These are phyloP conservation scores for Talaromyces ruber DNA, from an alignment of 495 filamentous ascomycete genomes.

Conservation along the genomic window DNA sequence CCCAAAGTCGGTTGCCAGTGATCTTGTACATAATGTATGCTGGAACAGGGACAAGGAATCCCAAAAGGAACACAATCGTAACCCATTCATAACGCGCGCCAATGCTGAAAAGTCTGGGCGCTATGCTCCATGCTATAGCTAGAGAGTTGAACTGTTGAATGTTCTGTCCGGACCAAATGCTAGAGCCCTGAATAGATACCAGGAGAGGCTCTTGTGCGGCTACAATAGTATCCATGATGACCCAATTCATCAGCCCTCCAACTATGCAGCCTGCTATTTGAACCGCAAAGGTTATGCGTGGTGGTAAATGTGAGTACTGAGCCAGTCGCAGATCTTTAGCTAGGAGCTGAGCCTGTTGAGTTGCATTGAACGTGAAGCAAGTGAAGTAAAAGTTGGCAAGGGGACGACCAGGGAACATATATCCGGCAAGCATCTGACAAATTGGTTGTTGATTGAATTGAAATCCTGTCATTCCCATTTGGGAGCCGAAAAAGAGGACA, in stretches of 20 bases:
- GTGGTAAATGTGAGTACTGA: slow-evolving; percentile 25
- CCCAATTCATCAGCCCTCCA: slow-evolving; percentile 28
- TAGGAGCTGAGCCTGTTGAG: slow-evolving; percentile 19
- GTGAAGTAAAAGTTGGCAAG: slow-evolving; percentile 24
- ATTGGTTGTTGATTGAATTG: slow-evolving; percentile 22
- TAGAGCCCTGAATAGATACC: slow-evolving; percentile 23
- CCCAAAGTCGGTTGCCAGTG: slow-evolving; percentile 10
- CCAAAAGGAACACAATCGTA: slow-evolving; percentile 22
- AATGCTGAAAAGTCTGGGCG: slow-evolving; percentile 20
- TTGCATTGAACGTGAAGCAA: slow-evolving; percentile 21
- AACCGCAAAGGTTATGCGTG: slow-evolving; percentile 22
- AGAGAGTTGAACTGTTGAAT: slow-evolving; percentile 21
- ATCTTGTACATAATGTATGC: slow-evolving; percentile 20
- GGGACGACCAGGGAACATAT: slow-evolving; percentile 25
- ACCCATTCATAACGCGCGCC: slow-evolving; percentile 29
- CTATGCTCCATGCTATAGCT: slow-evolving; percentile 28
- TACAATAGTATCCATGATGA: slow-evolving; percentile 29
- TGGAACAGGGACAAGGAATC: slow-evolving; percentile 28
- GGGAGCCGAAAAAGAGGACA: slow-evolving; percentile 26
- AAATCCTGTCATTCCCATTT: slow-evolving; percentile 32
- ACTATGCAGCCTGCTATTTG: slow-evolving; percentile 28
- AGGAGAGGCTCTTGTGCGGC: slow-evolving; percentile 22
- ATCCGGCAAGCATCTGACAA: slow-evolving; percentile 28
- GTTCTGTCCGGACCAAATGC: slow-evolving; percentile 31
- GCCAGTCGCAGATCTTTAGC: slow-evolving; percentile 31